Base-by-base conservation (phyloP, 2,329 filamentous ascomycete species). In the Clonostachys chloroleuca region DNA sequence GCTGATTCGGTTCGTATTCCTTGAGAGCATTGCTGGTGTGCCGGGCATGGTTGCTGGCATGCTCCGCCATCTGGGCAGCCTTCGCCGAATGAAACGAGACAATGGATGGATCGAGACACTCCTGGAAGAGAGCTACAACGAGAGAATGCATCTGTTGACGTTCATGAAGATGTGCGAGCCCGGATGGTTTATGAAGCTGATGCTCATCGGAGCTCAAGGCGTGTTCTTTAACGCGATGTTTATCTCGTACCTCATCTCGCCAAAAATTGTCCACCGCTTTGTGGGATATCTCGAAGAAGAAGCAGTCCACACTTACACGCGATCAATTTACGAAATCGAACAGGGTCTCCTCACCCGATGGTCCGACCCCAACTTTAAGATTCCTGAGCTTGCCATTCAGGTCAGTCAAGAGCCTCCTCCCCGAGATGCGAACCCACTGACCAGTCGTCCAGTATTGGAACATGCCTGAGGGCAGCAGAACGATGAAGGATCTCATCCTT, bases 281-380 rank as follows among this genome's bases (percentile, higher is more conserved):
- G 92, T 97, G 46, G 94, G 92, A 2, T 97, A 97, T 58, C 82
- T 99, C 12, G 94, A 99, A 67, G 94, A 99, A 65, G 94, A 99
- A 67, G 94, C 94, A 9, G 92, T 97, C 2, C 80, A 95, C 61
- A 99, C 94, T 0, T 99, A 99, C 72, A 94, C 90, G 1, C 84
- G 91, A 44, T 89, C 90, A 51, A 87, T 97, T 57, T 75, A 83
- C 54, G 94, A 97, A 60, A 80, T 99, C 20, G 92, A 97, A 49
- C 77, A 79, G 4, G 92, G 92, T n/a, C 80, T 82, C 49, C 72
- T 96, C 13, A 91, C 92, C 1, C 83, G 83, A 56, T 99, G 94
- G 92, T 74, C 81, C 24, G 75, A 81, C 51, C 68, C 72, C 2
- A 78, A 83, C 8, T 84, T 95, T 59, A 58, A 77, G 46, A 89